Evolutionary conservation across 495 filamentous ascomycete genomes (phyloP).

Genomic region (Trichoderma gamsii): DNA sequence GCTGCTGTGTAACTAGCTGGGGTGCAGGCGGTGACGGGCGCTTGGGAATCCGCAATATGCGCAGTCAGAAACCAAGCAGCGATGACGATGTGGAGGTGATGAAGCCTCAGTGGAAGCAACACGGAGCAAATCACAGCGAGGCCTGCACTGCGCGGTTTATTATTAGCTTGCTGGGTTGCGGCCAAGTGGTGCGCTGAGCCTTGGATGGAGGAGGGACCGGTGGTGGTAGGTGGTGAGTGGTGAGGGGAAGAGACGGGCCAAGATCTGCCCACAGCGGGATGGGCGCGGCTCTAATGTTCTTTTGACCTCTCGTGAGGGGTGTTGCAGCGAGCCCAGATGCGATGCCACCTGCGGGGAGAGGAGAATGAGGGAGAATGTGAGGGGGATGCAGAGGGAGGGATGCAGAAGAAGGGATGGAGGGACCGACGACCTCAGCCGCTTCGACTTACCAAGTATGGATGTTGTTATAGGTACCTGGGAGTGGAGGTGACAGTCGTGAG

Average conservation of each 20-base stretch:
- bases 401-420: slow-evolving; percentile 10
- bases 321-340: slow-evolving; percentile 8
- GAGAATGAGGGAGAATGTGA: neutral
- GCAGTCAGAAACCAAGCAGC: neutral
- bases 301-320: neutral
- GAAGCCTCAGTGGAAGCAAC: neutral
- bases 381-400: slow-evolving; percentile 7
- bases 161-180: neutral
- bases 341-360: slow-evolving; percentile 9
- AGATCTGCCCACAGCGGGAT: slow-evolving; percentile 8
- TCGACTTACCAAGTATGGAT: slow-evolving; percentile 3
- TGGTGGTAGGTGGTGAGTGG: too few relatives aligned
- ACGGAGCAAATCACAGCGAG: neutral
- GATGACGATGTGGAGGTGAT: slow-evolving; percentile 9
- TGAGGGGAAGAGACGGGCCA: neutral
- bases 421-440: neutral
- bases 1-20: slow-evolving; percentile 13
- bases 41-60: slow-evolving; percentile 11
- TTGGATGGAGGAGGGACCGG: neutral
- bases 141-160: slow-evolving; percentile 1
- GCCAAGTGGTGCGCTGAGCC: neutral
- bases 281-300: neutral
- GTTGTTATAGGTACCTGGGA: neutral
- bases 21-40: slow-evolving; percentile 13
- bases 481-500: neutral